These are phyloP conservation scores for Aspergillus eucalypticola DNA, from an alignment of 2,329 filamentous ascomycete species.

Conservation along the genomic window DNA sequence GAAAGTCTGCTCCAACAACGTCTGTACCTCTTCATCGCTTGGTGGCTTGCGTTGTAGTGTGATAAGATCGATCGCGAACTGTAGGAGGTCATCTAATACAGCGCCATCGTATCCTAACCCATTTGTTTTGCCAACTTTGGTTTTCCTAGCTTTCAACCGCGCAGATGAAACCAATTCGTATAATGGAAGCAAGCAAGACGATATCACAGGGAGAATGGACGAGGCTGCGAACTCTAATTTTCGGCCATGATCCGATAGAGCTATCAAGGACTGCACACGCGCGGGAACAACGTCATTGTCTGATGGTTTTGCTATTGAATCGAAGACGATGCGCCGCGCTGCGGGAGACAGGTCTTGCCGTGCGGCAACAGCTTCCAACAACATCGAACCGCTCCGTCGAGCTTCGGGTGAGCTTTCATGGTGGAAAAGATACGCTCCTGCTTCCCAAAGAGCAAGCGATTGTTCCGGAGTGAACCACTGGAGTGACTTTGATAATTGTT, in stretches of 20 bases:
- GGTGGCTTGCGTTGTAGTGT: constrained; percentile 44
- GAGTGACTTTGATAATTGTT: constrained; percentile 34
- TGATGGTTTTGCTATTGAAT: constrained; percentile 36
- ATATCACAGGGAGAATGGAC: constrained; percentile 42
- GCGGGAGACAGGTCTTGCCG: constrained; percentile 43
- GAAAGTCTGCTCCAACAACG: constrained; percentile 41
- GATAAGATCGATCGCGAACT: constrained; percentile 45
- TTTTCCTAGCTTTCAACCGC: constrained; percentile 42
- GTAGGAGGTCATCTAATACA: constrained; percentile 41
- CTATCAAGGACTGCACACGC: constrained; percentile 41
- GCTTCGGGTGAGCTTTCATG: constrained; percentile 38
- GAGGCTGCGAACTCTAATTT: constrained; percentile 43
- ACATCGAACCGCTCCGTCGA: constrained; percentile 35
- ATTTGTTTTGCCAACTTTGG: constrained; percentile 34
- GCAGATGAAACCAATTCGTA: constrained; percentile 39
- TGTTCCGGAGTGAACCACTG: constrained; percentile 43
- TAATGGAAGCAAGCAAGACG: constrained; percentile 41
- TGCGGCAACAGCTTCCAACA: constrained; percentile 40
- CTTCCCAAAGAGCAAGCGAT: constrained; percentile 42
- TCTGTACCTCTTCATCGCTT: constrained; percentile 36
- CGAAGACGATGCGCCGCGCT: constrained; percentile 37
- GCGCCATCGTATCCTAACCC: constrained; percentile 36
- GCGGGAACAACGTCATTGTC: constrained; percentile 40
- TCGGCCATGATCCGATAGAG: constrained; percentile 45
- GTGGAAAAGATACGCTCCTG: constrained; percentile 40